A percentile compares a stretch with the other conserved stretches of the same genome.
Conservation (phyloP, 352 stramenopile species). For the Blastocystis sp. region DNA sequence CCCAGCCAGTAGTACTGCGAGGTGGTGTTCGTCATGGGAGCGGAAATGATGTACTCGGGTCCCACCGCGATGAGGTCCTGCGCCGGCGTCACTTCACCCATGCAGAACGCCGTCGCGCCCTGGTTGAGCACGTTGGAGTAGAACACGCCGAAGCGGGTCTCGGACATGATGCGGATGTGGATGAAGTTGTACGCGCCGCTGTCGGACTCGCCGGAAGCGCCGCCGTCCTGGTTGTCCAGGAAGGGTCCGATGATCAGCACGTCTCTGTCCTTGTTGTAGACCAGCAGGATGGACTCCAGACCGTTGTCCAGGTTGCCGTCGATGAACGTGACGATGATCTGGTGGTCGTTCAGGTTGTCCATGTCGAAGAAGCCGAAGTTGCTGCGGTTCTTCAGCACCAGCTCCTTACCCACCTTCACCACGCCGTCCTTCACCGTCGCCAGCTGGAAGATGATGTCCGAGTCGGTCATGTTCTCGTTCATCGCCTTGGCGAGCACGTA, state of each 20-base stretch:
- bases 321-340: constrained; percentile 70
- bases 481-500: constrained; percentile 59
- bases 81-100: constrained; percentile 68
- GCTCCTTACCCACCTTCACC: constrained; percentile 34
- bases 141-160: constrained; percentile 62
- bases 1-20: constrained; percentile 67
- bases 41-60: constrained; percentile 63
- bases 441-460: constrained; percentile 71
- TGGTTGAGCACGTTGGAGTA: constrained; percentile 58
- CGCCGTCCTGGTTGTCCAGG: constrained; percentile 73
- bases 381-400: constrained; percentile 47
- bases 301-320: constrained; percentile 67
- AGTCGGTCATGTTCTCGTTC: background rate
- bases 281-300: constrained; percentile 58
- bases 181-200: constrained; percentile 72
- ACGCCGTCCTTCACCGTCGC: background rate
- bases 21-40: constrained; percentile 42
- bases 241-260: constrained; percentile 66
- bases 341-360: constrained; percentile 73
- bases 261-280: constrained; percentile 53
- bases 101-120: constrained; percentile 39
- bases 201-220: constrained; percentile 31
- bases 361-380: constrained; percentile 74
- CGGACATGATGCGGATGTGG: constrained; percentile 58
- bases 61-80: constrained; percentile 65